Conservation (phyloP, 345 rosid species). For the Moringa oleifera region DNA sequence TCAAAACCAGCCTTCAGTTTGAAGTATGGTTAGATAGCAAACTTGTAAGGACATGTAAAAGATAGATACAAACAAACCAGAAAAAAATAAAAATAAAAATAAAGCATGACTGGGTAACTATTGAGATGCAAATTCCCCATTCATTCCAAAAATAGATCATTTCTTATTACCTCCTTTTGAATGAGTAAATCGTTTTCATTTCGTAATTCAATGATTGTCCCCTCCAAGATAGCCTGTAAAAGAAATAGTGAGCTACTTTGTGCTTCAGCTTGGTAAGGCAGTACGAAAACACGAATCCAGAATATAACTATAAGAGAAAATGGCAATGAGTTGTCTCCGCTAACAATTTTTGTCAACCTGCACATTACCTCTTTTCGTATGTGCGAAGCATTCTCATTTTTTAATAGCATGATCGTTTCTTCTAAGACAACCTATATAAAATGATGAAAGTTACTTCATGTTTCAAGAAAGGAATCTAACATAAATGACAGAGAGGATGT, state of each 20-base stretch:
- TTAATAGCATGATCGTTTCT: slow-evolving; percentile 11
- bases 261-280: slow-evolving; percentile 13
- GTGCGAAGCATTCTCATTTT: slow-evolving; percentile 8
- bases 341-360: neutral
- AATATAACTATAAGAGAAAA: neutral
- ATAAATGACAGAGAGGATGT: too few relatives aligned
- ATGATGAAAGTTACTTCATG: neutral
- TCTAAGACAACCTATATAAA: slow-evolving; percentile 15
- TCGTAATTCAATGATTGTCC: slow-evolving; percentile 28
- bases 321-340: neutral
- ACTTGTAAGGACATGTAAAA: neutral
- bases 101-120: neutral
- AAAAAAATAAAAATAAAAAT: slow-evolving; percentile 1
- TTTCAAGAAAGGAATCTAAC: too few relatives aligned
- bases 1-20: neutral
- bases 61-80: slow-evolving; percentile 10
- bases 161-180: slow-evolving; percentile 31
- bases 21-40: neutral
- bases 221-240: slow-evolving; percentile 39
- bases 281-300: neutral
- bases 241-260: slow-evolving; percentile 8
- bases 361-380: slow-evolving; percentile 22
- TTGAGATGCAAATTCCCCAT: neutral
- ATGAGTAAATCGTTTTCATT: slow-evolving; percentile 23
- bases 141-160: neutral